Conservation (phyloP, 1,139 yeast genomes). For the Taphrina wiesneri region DNA sequence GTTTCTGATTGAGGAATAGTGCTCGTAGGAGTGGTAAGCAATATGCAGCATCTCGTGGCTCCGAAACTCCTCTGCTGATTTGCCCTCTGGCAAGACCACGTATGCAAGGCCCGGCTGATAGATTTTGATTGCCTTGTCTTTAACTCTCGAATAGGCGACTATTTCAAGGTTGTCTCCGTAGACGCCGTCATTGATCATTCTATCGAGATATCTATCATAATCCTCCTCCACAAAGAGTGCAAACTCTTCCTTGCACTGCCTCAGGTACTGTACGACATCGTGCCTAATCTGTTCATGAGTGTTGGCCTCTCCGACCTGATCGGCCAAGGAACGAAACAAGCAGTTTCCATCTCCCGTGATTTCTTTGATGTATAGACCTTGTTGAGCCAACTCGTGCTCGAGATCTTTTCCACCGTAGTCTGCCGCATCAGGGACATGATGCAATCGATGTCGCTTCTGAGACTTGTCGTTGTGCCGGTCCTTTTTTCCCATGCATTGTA, state of each 20-base stretch:
- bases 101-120: constrained; percentile 48
- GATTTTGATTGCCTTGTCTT: constrained; percentile 45
- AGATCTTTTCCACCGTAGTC: constrained; percentile 14
- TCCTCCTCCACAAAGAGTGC: constrained; percentile 40
- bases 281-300: constrained; percentile 44
- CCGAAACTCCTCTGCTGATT: background rate
- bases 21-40: constrained; percentile 52
- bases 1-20: constrained; percentile 49
- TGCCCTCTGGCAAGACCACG: constrained; percentile 40
- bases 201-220: constrained; percentile 45
- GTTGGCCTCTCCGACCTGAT: constrained; percentile 47
- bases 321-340: constrained; percentile 50
- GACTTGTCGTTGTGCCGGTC: background rate
- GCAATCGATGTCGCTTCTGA: background rate
- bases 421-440: constrained; percentile 10
- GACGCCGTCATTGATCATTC: constrained; percentile 48
- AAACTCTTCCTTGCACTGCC: constrained; percentile 40
- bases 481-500: constrained; percentile 7
- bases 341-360: constrained; percentile 52
- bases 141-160: constrained; percentile 48
- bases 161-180: constrained; percentile 51
- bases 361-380: constrained; percentile 47
- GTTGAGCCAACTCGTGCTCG: constrained; percentile 43
- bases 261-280: constrained; percentile 46
- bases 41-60: constrained; percentile 43